These are phyloP conservation scores for Suillus luteus DNA, from an alignment of 768 basidiomycete species.

Conservation along the genomic window DNA sequence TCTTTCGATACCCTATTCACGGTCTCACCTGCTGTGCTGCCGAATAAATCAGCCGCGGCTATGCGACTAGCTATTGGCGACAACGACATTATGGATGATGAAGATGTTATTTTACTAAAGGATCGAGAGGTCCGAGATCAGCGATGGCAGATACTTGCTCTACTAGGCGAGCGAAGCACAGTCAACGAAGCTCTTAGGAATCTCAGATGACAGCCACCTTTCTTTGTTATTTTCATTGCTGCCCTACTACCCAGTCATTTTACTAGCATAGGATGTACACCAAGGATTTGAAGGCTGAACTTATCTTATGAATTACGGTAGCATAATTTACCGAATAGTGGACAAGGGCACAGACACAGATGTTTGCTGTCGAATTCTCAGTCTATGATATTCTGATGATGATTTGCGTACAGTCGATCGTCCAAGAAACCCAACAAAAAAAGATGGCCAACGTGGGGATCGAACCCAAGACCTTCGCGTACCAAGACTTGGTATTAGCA, in stretches of 20 bases:
- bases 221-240: not conserved
- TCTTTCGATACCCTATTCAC: constrained; percentile 82
- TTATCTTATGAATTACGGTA: not conserved
- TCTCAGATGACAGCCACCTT: constrained; percentile 26
- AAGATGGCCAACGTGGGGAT: constrained; percentile 72
- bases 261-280: not conserved
- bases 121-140: constrained; percentile 68
- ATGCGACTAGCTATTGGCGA: constrained; percentile 65
- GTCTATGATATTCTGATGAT: not conserved
- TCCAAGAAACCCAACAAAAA: not conserved
- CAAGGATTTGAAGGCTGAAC: not conserved
- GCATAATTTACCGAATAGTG: not conserved
- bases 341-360: not conserved
- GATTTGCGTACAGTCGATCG: not conserved
- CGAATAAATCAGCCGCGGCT: constrained; percentile 76
- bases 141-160: constrained; percentile 76
- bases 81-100: constrained; percentile 46
- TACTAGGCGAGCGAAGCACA: constrained; percentile 72
- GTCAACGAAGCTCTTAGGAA: constrained; percentile 59
- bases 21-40: constrained; percentile 73
- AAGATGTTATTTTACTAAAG: constrained; percentile 54
- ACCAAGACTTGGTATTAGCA: constrained; percentile 50
- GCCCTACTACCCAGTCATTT: not conserved
- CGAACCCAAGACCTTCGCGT: constrained; percentile 83
- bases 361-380: not conserved